A percentile compares a stretch with the other conserved stretches of the same genome.
phyloP scores from a whole-genome alignment of 495 filamentous ascomycete species.

The Eremomyces bilateralis region DNA sequence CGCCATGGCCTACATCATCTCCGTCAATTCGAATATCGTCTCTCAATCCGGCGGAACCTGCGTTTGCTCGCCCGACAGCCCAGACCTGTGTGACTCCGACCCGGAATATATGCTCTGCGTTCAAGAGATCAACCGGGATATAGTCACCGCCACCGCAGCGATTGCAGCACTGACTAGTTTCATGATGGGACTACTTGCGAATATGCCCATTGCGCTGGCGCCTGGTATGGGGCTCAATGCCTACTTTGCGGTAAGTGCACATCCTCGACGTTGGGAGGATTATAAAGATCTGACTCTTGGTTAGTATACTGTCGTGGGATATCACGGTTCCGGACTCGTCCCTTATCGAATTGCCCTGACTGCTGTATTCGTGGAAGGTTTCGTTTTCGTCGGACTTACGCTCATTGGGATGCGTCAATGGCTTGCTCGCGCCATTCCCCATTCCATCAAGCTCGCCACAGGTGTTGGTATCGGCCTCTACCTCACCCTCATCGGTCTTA shows the following conservation, averaged over 20 bases:
- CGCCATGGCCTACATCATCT: slow-evolving; percentile 49
- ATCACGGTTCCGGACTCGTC: slow-evolving; percentile 41
- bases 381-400: slow-evolving; percentile 43
- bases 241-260: slow-evolving; percentile 63
- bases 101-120: slow-evolving; percentile 39
- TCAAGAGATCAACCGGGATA: slow-evolving; percentile 45
- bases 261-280: too few relatives aligned
- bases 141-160: slow-evolving; percentile 61
- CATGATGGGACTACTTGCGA: slow-evolving; percentile 54
- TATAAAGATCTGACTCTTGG: too few relatives aligned
- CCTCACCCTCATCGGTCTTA: slow-evolving; percentile 58
- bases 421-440: slow-evolving; percentile 55
- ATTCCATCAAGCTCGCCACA: slow-evolving; percentile 64
- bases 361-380: slow-evolving; percentile 60
- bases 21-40: slow-evolving; percentile 49
- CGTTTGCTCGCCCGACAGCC: slow-evolving; percentile 33
- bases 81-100: slow-evolving; percentile 32
- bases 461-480: slow-evolving; percentile 67
- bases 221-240: slow-evolving; percentile 74
- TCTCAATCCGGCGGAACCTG: slow-evolving; percentile 49
- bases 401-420: slow-evolving; percentile 60
- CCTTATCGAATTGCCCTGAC: slow-evolving; percentile 51
- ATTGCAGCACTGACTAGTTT: slow-evolving; percentile 50
- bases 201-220: slow-evolving; percentile 22
- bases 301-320: slow-evolving; percentile 66